Percentiles rank a stretch among this genome's conserved stretches.
phyloP scores from a whole-genome alignment of 1,139 yeast species.

The Candida smagusa region DNA sequence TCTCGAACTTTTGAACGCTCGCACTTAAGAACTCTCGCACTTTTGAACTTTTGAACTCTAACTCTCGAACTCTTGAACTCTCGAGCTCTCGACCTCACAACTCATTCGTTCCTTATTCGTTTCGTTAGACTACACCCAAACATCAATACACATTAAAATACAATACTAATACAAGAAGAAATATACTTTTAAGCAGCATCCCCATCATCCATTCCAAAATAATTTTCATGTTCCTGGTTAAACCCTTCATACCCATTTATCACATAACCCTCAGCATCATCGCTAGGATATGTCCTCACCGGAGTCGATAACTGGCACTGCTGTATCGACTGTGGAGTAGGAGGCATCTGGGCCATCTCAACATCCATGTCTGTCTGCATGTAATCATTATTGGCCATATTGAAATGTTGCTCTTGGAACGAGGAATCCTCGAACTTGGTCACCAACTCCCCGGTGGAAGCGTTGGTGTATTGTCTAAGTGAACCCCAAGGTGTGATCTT shows the following conservation, averaged over 20 bases:
- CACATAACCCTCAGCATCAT: slow-evolving; percentile 42
- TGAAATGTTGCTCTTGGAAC: slow-evolving; percentile 36
- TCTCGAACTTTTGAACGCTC: too few species aligned
- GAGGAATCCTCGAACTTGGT: slow-evolving; percentile 43
- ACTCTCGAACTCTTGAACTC: too few species aligned
- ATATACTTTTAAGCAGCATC: slow-evolving; percentile 5
- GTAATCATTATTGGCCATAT: slow-evolving; percentile 9
- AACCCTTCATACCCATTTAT: slow-evolving; percentile 36
- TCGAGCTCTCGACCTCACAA: too few species aligned
- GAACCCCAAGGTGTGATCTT: slow-evolving; percentile 65
- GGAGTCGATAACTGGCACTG: slow-evolving; percentile 10
- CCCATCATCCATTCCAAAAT: slow-evolving; percentile 29
- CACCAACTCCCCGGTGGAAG: slow-evolving; percentile 31
- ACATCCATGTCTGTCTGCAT: slow-evolving; percentile 5
- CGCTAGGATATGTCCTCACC: slow-evolving; percentile 22
- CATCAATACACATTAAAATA: not conserved
- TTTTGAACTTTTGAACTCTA: too few species aligned
- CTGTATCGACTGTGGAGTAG: slow-evolving; percentile 36
- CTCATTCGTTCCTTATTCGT: too few species aligned
- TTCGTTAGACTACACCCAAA: too few species aligned
- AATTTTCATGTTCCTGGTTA: slow-evolving; percentile 38
- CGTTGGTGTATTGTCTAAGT: slow-evolving; percentile 31
- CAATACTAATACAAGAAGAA: slow-evolving; percentile 3
- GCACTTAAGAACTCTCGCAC: too few species aligned
- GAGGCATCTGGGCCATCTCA: slow-evolving; percentile 21